Base-by-base conservation (phyloP, 2,329 filamentous ascomycete genomes). In the Trichoderma lentiforme region DNA sequence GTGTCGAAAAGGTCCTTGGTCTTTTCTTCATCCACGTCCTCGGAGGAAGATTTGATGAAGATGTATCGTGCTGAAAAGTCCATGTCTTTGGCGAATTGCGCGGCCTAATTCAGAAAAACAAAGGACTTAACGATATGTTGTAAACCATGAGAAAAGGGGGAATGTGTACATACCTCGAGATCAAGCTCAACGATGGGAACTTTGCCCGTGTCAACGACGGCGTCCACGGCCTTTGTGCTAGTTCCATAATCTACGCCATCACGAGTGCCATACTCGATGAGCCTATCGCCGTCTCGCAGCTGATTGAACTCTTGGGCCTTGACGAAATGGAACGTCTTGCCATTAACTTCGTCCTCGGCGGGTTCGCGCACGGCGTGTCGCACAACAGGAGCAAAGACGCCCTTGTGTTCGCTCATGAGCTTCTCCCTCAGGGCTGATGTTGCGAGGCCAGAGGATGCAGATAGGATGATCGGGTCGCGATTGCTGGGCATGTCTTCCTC, bases 341-440 rank as follows among this genome's bases (percentile, higher is more conserved):
- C 87, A 47, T 84, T 80, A n/a, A 81, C 77, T 76, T 90, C 89
- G 6, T 84, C 85, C 18, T 86, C 85, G 9, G 77, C 77, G 3
- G 85, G 82, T 30, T 81, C 79, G 18, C 88, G 83, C 4, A 86
- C 89, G 3, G 89, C 89, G 76, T 91, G 87, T 14, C 83, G 83
- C 15, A 86, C 80, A 11, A 89, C 87, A 62, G 81, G 82, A 24
- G 86, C 90, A 76, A 95, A 94, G 24, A 89, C 89, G 66, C 89
- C 87, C 7, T 88, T 88, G 78, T 90, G 89, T 70, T 87, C 86
- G 32, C 89, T 86, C 74, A 92, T 82, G 18, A 96, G 86, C 74
- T 87, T 86, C 71, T 86, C 86, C 68, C 91, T 82, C 57, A 95
- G 82, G 2, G 87, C 88, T 18, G 89, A 88, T 79, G 91, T 92